Evolutionary conservation across 1,284 basidiomycete genomes (phyloP).

Genomic region (Leccinum subfulvum): DNA sequence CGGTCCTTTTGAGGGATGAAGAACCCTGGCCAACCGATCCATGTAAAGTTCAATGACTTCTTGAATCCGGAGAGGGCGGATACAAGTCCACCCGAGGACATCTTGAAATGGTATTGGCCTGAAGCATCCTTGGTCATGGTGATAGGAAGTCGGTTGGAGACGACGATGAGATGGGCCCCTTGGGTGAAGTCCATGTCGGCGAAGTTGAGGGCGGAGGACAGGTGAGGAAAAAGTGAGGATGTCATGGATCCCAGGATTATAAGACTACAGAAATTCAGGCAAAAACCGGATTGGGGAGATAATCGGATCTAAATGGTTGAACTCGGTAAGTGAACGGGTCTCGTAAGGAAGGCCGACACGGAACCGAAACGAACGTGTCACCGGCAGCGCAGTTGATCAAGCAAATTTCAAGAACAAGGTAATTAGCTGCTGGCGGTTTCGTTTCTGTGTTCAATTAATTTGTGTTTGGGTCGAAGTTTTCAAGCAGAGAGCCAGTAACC

Average conservation of each 20-base stretch:
- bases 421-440: no score
- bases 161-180: slow-evolving; percentile 83
- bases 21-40: slow-evolving; percentile 93
- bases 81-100: slow-evolving; percentile 94
- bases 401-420: no score
- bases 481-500: no score
- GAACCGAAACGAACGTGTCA: slow-evolving; percentile 14
- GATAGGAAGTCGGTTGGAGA: slow-evolving; percentile 92
- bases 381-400: not conserved
- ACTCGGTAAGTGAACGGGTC: slow-evolving; percentile 1
- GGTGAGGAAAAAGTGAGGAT: slow-evolving; percentile 28
- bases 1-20: slow-evolving; percentile 89
- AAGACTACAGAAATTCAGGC: slow-evolving; percentile 26
- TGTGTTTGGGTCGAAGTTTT: no score
- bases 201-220: slow-evolving; percentile 34
- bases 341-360: slow-evolving; percentile 3
- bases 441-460: no score
- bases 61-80: slow-evolving; percentile 94
- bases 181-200: slow-evolving; percentile 39
- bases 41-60: slow-evolving; percentile 93
- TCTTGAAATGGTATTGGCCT: slow-evolving; percentile 94
- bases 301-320: slow-evolving; percentile 30
- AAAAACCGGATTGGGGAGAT: slow-evolving; percentile 33
- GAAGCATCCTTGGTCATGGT: slow-evolving; percentile 86
- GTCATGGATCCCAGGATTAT: slow-evolving; percentile 29